A percentile compares a stretch with the other conserved stretches of the same genome.
Conservation (phyloP, 441 rosid species). For the Manihot esculenta region DNA sequence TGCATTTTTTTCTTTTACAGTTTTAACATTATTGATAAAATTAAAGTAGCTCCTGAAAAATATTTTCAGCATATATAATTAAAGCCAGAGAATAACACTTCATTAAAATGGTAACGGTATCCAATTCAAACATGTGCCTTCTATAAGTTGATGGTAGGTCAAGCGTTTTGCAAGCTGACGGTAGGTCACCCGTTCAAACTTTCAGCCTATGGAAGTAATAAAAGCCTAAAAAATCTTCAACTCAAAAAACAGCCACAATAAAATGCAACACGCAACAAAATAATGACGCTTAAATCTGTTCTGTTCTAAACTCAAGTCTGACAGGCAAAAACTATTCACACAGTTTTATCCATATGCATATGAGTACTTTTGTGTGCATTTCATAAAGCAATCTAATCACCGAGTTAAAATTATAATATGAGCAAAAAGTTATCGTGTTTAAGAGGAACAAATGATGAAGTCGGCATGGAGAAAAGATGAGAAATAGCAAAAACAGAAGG, state of each 20-base stretch:
- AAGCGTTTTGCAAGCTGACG: neutral
- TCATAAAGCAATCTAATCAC: neutral
- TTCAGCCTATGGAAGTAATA: neutral
- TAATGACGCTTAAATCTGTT: no score
- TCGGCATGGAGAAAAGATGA: neutral
- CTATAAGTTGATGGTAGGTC: no score
- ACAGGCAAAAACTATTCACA: neutral
- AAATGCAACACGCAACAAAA: neutral
- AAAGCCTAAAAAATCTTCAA: neutral
- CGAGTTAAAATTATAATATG: neutral
- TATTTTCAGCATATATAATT: neutral
- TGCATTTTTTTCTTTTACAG: constrained; percentile 25
- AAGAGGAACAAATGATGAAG: neutral
- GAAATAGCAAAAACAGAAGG: neutral
- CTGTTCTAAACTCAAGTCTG: neutral
- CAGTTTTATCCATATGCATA: neutral
- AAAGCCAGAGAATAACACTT: neutral
- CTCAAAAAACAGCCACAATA: neutral
- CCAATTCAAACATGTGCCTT: neutral
- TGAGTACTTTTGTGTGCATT: neutral
- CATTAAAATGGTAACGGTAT: neutral
- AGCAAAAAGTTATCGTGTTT: neutral
- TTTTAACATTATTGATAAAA: neutral
- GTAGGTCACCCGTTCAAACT: no score
- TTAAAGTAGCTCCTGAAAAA: neutral